These are phyloP conservation scores for Elaeagnus macrophylla DNA, from an alignment of 306 rosid species.

Conservation along the genomic window DNA sequence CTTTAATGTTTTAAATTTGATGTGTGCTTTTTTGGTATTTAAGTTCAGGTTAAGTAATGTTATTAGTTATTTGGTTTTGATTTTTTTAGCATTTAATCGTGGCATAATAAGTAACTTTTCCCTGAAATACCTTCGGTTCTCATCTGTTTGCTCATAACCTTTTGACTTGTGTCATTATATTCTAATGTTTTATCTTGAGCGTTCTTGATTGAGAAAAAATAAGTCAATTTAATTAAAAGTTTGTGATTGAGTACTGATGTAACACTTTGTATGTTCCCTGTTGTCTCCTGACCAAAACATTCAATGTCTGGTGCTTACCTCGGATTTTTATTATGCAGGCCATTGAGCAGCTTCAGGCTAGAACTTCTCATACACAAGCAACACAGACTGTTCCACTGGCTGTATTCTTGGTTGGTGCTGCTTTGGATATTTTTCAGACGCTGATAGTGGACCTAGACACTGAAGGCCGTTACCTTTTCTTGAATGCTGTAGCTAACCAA, in stretches of 20 bases:
- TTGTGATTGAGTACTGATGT: background rate
- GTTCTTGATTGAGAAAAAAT: no score
- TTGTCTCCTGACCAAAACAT: background rate
- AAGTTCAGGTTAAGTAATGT: no score
- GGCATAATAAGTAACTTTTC: no score
- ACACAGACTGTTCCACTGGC: conserved; percentile 50
- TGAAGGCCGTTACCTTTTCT: conserved; percentile 83
- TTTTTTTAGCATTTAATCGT: no score
- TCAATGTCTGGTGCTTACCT: background rate
- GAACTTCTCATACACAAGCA: conserved; percentile 64
- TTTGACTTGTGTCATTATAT: no score
- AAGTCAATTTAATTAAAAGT: no score
- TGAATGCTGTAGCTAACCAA: conserved; percentile 94
- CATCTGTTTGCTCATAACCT: no score
- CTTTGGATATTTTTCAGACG: conserved; percentile 78
- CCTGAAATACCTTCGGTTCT: no score
- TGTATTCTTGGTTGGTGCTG: conserved; percentile 79
- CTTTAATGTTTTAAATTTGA: background rate
- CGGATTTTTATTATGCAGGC: conserved; percentile 43
- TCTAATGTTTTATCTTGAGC: no score
- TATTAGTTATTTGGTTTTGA: no score
- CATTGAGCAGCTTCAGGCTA: conserved; percentile 79
- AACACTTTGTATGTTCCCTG: background rate
- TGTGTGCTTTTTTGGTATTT: background rate
- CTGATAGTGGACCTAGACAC: no score